phyloP scores from a whole-genome alignment of 83 land plant genomes.

The Picea engelmannii region DNA sequence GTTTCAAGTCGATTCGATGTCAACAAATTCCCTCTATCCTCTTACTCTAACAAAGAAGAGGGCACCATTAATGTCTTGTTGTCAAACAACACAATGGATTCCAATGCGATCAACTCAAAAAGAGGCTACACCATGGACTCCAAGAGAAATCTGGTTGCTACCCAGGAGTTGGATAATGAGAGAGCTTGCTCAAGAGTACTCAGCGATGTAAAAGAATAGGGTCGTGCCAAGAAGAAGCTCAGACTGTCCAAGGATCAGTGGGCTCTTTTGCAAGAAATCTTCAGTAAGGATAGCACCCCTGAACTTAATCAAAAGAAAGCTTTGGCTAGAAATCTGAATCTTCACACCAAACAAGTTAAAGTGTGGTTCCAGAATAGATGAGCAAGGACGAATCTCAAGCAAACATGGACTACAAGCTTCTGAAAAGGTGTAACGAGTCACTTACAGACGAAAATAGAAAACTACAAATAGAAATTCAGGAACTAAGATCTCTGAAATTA shows the following conservation, averaged over 20 bases:
- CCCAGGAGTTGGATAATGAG: neutral
- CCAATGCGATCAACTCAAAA: neutral
- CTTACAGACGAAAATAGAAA: no score
- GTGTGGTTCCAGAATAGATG: constrained; percentile 60
- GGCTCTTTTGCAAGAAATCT: constrained; percentile 10
- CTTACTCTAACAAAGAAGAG: no score
- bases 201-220: constrained; percentile 4
- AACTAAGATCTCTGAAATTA: no score
- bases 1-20: no score
- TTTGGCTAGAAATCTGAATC: constrained; percentile 34
- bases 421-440: no score
- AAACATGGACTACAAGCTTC: no score
- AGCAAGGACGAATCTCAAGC: constrained; percentile 18
- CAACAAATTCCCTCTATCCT: no score
- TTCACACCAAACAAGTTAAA: constrained; percentile 48
- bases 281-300: constrained; percentile 5
- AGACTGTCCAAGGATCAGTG: constrained; percentile 12
- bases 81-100: no score
- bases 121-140: no score
- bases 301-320: constrained; percentile 37
- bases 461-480: no score
- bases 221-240: neutral
- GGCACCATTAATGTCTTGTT: no score
- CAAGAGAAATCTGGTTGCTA: neutral
- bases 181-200: neutral